Base-by-base conservation (phyloP, 2,329 filamentous ascomycete genomes). In the Colletotrichum orchidophilum region DNA sequence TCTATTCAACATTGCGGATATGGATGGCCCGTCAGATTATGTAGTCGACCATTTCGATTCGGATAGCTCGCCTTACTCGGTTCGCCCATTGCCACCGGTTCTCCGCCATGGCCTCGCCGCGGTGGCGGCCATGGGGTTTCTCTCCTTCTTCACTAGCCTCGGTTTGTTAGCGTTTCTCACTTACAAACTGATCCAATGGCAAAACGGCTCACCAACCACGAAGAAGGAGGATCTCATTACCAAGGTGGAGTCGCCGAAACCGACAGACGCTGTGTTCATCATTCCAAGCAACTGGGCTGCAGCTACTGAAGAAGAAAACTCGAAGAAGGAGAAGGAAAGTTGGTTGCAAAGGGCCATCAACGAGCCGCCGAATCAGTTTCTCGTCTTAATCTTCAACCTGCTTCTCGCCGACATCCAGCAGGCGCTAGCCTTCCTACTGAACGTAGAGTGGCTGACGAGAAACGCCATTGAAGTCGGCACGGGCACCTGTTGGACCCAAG, bases 341-440 rank as follows among this genome's bases (percentile, higher is more conserved):
- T 68, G 79, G 39, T 70, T 73, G 33, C 55, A 72, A n/a, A 75
- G 76, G 13, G 61, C 77, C 29, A 74, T 76, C 61, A 78, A 77
- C 49, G 79, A 81, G 24, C 81, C 83, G 6, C 86, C 86, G 0
- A 93, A 93, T 74, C 92, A 93, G 78, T 92, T 93, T 75, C 85
- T 93, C 31, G 83, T 93, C 0, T 83, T 94, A 5, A 91, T 93
- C 69, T 88, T 92, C 77, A 93, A 93, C 77, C 85, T 94, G 0
- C 82, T 94, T 5, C 80, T 92, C 26, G 91, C 92, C 70, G 92
- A 94, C 75, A 85, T 92, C 66, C 88, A 91, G 75, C 92, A 93
- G 75, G 85, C 89, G 8, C 78, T 88, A 0, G 88, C 90, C 4
- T 94, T 93, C 76, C 75, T 91, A 53, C 82, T 93, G 59, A 92